A percentile compares a stretch with the other conserved stretches of the same genome.
Evolutionary conservation across 2,329 filamentous ascomycete species (phyloP).

Genomic region (Chalaropsis thielavioides): DNA sequence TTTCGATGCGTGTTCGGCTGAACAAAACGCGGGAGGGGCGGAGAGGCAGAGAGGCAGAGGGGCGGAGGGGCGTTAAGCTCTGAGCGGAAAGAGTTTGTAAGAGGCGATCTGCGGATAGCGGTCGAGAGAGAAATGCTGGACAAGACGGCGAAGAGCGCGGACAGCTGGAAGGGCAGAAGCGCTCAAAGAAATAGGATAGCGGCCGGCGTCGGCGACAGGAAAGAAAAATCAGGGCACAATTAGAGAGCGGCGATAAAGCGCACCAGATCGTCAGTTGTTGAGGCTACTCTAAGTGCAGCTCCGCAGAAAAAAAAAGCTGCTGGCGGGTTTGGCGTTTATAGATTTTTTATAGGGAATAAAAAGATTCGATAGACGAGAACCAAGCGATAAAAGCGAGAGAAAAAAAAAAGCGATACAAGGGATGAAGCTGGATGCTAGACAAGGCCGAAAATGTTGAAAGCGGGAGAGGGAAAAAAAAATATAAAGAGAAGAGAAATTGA

Average conservation of each 20-base stretch:
- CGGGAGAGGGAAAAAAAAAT: not conserved
- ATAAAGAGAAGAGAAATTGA: not conserved
- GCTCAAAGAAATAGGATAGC: too few relatives aligned
- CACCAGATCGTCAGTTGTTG: not conserved
- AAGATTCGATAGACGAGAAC: not conserved
- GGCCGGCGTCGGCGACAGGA: too few relatives aligned
- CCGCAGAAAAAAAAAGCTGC: not conserved
- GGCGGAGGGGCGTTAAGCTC: too few relatives aligned
- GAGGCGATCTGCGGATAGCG: too few relatives aligned
- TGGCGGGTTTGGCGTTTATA: not conserved
- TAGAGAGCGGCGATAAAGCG: too few relatives aligned
- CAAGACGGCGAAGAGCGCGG: too few relatives aligned
- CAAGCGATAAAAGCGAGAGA: not conserved
- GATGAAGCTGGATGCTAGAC: not conserved
- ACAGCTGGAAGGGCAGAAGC: too few relatives aligned
- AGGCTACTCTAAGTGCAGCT: not conserved
- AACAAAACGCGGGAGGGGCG: not conserved
- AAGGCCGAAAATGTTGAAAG: constrained; percentile 3
- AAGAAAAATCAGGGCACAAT: too few relatives aligned
- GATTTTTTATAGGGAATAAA: not conserved
- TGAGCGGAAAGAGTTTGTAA: too few relatives aligned
- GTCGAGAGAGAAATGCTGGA: too few relatives aligned
- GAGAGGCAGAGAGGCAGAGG: too few relatives aligned
- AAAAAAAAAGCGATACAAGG: not conserved
- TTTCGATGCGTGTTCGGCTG: not conserved